Base-by-base conservation (phyloP, 2,329 filamentous ascomycete genomes). In the Ascochyta fabae region DNA sequence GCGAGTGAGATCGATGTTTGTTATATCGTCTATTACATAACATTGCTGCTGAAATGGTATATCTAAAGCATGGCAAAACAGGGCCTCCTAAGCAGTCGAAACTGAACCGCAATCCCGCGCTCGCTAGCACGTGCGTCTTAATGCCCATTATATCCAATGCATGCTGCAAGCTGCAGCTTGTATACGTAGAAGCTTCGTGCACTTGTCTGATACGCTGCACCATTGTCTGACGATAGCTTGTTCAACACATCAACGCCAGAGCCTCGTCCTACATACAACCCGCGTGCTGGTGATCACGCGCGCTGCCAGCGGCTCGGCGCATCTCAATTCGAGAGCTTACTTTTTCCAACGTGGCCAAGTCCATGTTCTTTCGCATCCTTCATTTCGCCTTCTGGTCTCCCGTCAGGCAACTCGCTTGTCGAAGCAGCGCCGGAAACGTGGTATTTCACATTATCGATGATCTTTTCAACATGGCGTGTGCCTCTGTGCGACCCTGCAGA, bases 351-450 rank as follows among this genome's bases (percentile, higher is more conserved):
- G 52, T 75, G 72, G 2, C 71, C 71, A 22, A 76, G 42, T 4
- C 48, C 51, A 55, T 75, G 74, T 41, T 73, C 70, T 19, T 72
- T 74, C 2, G 68, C 65, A 19, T 68, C 67, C 45, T 75, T 70
- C 64, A 77, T 66, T 42, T 80, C 68, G 7, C 69, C 65, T 58
- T 79, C 76, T 10, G 77, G 75, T 23, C 66, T 65, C 2, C 79
- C 78, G 34, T 69, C 78, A 0, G 79, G 78, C 4, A 80, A 65
- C n/a, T 77, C 73, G n/a, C 68, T 62, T 1, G 78, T 80, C 0
- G 71, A 71, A 10, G 76, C 64, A n/a, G 65, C 64, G 8, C 64
- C 65, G 26, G 66, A 67, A 6, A 66, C 56, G 27, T 69, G 66
- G 49, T 75, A 72, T 38, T 72, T 67, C 12, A 67, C 56, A 3